A percentile compares a stretch with the other conserved stretches of the same genome.
phyloP scores from a whole-genome alignment of 2,329 filamentous ascomycete genomes.

The Ceratocystis lukuohia region DNA sequence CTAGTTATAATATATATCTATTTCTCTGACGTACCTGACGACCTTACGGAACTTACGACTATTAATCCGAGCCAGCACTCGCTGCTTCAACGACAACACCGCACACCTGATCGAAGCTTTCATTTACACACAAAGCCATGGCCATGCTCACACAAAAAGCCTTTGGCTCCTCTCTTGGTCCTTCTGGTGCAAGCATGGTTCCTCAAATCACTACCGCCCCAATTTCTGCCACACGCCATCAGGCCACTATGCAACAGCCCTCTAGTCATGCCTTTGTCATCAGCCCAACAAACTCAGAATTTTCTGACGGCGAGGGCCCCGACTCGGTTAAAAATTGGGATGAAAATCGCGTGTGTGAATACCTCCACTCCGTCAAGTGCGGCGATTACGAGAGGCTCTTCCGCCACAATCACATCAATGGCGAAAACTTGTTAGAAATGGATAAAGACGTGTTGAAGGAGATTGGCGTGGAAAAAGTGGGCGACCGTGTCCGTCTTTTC shows the following conservation, averaged over 20 bases:
- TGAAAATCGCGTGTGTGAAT: conserved; percentile 82
- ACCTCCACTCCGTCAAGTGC: conserved; percentile 81
- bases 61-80: not conserved
- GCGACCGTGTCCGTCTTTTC: conserved; percentile 84
- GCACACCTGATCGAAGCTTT: not conserved
- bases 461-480: conserved; percentile 96
- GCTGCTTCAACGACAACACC: not conserved
- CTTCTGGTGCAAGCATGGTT: conserved; percentile 36
- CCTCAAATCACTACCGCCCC: conserved; percentile 36
- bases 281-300: conserved; percentile 18
- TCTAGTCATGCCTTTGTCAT: conserved; percentile 14
- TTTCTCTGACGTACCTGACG: not conserved
- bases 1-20: not conserved
- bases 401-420: conserved; percentile 87
- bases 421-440: conserved; percentile 91
- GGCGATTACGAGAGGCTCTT: conserved; percentile 88
- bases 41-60: too few relatives aligned
- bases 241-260: conserved; percentile 3
- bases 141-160: conserved; percentile 68
- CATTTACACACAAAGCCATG: conserved; percentile 35
- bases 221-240: conserved; percentile 35
- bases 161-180: conserved; percentile 45
- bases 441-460: conserved; percentile 94
- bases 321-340: conserved; percentile 77
- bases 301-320: conserved; percentile 69